Evolutionary conservation across 257 asterid genomes (phyloP).

Genomic region (Plectranthus barbatus): DNA sequence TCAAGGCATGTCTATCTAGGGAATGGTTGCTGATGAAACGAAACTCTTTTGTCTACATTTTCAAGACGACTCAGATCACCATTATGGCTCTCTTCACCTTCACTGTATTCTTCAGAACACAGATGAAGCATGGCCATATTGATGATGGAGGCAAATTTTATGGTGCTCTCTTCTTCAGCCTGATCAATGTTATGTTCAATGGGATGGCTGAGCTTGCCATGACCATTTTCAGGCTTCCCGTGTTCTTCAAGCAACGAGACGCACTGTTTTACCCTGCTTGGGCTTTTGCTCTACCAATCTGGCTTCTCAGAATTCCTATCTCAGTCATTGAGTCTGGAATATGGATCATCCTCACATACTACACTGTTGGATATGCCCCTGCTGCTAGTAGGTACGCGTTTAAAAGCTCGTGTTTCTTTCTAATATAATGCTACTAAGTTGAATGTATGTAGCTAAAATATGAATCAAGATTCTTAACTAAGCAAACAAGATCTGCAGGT

Average conservation of each 20-base stretch:
- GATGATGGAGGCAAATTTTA: conserved; percentile 57
- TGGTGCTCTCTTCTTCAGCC: conserved; percentile 64
- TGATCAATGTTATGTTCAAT: conserved; percentile 60
- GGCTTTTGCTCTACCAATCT: conserved; percentile 66
- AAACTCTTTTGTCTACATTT: conserved; percentile 53
- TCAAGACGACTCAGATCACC: conserved; percentile 60
- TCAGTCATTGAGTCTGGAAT: conserved; percentile 54
- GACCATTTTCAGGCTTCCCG: conserved; percentile 61
- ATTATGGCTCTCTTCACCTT: conserved; percentile 61
- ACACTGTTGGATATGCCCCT: conserved; percentile 72
- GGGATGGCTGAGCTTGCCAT: conserved; percentile 71
- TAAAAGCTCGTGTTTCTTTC: background rate
- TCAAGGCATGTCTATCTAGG: conserved; percentile 55
- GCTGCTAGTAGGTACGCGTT: conserved; percentile 43
- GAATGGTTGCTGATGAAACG: conserved; percentile 66
- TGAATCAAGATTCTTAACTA: background rate
- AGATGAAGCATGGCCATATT: conserved; percentile 47
- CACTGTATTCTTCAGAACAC: conserved; percentile 62
- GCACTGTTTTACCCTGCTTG: conserved; percentile 60
- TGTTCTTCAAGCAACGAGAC: conserved; percentile 62
- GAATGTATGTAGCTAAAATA: too few species aligned
- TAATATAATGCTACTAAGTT: background rate
- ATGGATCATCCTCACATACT: conserved; percentile 63
- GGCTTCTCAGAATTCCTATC: conserved; percentile 60
- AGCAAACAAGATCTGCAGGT: conserved; percentile 20